Conservation (phyloP, 495 filamentous ascomycete genomes). For the Xylaria nigripes region DNA sequence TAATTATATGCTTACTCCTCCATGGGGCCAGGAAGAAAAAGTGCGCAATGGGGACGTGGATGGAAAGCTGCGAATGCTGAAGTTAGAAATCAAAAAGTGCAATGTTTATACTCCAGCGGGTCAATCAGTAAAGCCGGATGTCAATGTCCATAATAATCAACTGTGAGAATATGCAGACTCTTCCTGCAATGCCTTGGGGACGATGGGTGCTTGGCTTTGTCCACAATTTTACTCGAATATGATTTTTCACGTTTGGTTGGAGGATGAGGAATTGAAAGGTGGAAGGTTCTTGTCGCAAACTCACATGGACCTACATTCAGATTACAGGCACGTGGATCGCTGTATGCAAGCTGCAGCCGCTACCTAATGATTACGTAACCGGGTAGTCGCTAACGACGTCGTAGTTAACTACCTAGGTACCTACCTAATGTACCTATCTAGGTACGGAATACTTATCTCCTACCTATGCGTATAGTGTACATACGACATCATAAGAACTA, state of each 20-base stretch:
- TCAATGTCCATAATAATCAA: slow-evolving; percentile 1
- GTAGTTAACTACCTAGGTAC: too few relatives aligned
- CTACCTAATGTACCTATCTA: not conserved
- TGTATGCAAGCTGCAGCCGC: too few relatives aligned
- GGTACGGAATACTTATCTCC: not conserved
- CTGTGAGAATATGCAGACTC: not conserved
- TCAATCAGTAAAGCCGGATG: not conserved
- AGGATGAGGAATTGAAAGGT: not conserved
- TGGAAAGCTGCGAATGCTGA: slow-evolving; percentile 1
- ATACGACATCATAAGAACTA: too few relatives aligned
- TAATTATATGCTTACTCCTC: slow-evolving; percentile 14
- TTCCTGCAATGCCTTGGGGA: not conserved
- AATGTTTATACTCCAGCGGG: not conserved
- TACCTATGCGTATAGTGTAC: too few relatives aligned
- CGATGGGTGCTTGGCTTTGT: not conserved
- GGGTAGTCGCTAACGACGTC: too few relatives aligned
- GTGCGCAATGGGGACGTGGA: not conserved
- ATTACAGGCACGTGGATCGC: too few relatives aligned
- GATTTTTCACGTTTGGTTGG: too few relatives aligned
- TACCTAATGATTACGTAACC: too few relatives aligned
- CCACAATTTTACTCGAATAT: too few relatives aligned
- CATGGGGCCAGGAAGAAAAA: slow-evolving; percentile 1
- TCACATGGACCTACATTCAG: too few relatives aligned
- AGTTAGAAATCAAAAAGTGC: slow-evolving; percentile 7
- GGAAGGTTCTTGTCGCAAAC: not conserved